phyloP scores from a whole-genome alignment of 2,329 filamentous ascomycete genomes.

The Penicillium sp. region DNA sequence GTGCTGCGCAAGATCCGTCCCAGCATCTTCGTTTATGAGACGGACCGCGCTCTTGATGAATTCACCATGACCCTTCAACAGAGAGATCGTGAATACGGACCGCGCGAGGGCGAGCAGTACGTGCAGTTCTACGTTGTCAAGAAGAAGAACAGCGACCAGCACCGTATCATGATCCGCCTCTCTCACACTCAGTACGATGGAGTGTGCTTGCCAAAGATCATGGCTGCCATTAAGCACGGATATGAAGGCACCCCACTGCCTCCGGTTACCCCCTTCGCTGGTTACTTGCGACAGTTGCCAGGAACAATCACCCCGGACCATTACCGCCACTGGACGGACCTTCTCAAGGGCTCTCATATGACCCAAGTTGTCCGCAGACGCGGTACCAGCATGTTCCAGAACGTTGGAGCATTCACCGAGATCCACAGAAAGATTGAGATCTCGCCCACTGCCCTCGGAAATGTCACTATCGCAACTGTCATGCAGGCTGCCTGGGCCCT shows the following conservation, averaged over 20 bases:
- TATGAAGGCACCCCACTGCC: constrained; percentile 45
- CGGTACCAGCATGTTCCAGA: constrained; percentile 33
- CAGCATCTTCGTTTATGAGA: constrained; percentile 52
- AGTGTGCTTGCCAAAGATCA: constrained; percentile 61
- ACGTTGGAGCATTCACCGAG: constrained; percentile 35
- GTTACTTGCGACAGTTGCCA: constrained; percentile 44
- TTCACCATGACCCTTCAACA: constrained; percentile 56
- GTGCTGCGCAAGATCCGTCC: constrained; percentile 56
- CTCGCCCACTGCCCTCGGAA: constrained; percentile 48
- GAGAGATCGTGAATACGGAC: constrained; percentile 54
- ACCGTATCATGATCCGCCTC: constrained; percentile 57
- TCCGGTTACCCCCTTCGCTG: constrained; percentile 44
- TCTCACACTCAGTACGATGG: constrained; percentile 70
- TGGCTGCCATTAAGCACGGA: constrained; percentile 58
- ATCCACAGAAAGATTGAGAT: constrained; percentile 36
- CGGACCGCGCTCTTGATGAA: constrained; percentile 50
- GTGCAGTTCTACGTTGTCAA: constrained; percentile 58
- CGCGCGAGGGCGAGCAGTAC: constrained; percentile 59
- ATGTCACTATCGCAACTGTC: constrained; percentile 62
- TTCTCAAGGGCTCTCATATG: constrained; percentile 57
- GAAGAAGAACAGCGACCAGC: constrained; percentile 38
- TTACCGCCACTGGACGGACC: constrained; percentile 59
- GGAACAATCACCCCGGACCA: constrained; percentile 45
- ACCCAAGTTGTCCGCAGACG: constrained; percentile 37
- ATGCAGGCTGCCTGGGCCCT: constrained; percentile 67